phyloP scores from a whole-genome alignment of 1,284 basidiomycete species.

The Malassezia cuniculi region DNA sequence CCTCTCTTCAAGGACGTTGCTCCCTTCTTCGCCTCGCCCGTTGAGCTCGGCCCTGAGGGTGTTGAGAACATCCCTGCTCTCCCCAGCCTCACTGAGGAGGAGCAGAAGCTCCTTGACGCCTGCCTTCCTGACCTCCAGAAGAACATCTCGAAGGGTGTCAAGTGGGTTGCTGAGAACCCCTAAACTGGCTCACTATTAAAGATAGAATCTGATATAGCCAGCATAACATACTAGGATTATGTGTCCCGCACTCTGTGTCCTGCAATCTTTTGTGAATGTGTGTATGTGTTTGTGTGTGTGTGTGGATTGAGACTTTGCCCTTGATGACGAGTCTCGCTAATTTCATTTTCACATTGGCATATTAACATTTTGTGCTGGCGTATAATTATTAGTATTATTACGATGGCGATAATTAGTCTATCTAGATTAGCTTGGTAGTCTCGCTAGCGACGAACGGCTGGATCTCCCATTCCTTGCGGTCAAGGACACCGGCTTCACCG shows the following conservation, averaged over 20 bases:
- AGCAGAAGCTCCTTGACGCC: slow-evolving; percentile 44
- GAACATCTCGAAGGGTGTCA: slow-evolving; percentile 45
- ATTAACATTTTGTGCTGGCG: too few species aligned
- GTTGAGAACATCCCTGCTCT: slow-evolving; percentile 41
- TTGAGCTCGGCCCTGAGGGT: slow-evolving; percentile 40
- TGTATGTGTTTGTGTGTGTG: too few species aligned
- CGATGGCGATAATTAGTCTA: too few species aligned
- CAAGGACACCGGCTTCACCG: slow-evolving; percentile 31
- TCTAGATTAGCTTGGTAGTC: not conserved
- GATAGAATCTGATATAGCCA: too few species aligned
- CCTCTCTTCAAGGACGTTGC: slow-evolving; percentile 58
- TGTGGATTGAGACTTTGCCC: too few species aligned
- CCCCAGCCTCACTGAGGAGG: slow-evolving; percentile 42
- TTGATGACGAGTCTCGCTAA: too few species aligned
- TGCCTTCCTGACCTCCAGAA: slow-evolving; percentile 41
- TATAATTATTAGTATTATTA: too few species aligned
- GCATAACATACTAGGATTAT: too few species aligned
- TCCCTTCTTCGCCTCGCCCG: slow-evolving; percentile 46
- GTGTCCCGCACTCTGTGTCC: too few species aligned
- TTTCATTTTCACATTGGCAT: too few species aligned
- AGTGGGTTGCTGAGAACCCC: slow-evolving; percentile 33
- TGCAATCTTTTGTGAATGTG: too few species aligned
- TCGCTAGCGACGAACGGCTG: not conserved
- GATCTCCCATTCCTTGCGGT: not conserved
- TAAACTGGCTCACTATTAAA: too few species aligned